phyloP scores from a whole-genome alignment of 176 grass and related monocot species.

The Paspalum vaginatum region DNA sequence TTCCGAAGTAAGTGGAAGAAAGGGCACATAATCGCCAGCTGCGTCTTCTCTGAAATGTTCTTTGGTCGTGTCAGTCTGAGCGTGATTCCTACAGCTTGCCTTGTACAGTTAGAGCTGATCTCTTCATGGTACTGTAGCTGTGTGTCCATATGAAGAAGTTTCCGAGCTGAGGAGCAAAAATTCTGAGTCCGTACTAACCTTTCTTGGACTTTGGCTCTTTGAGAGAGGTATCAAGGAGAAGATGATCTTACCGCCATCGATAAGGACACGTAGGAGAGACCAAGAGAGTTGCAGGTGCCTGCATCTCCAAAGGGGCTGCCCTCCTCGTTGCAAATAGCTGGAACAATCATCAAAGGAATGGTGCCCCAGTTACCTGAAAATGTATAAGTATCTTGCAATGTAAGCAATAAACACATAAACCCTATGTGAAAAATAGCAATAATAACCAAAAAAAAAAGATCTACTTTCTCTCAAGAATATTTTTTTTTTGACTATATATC shows the following conservation, averaged over 20 bases:
- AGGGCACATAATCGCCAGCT: slow-evolving; percentile 12
- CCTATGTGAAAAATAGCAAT: neutral
- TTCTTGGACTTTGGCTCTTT: neutral
- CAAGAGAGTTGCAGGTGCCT: slow-evolving; percentile 46
- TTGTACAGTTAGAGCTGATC: slow-evolving; percentile 42
- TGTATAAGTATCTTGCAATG: neutral
- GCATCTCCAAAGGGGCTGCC: slow-evolving; percentile 54
- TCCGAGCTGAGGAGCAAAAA: slow-evolving; percentile 42
- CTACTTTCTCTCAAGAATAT: neutral
- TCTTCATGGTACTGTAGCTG: slow-evolving; percentile 59
- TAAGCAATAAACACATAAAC: neutral
- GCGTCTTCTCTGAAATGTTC: slow-evolving; percentile 20
- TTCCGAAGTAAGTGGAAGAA: slow-evolving; percentile 39
- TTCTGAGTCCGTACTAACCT: neutral
- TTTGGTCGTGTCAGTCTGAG: neutral
- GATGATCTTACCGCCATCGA: slow-evolving; percentile 52
- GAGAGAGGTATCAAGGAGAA: neutral
- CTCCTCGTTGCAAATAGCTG: slow-evolving; percentile 58
- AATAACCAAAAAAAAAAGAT: neutral
- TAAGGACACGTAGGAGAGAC: slow-evolving; percentile 64
- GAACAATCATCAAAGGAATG: slow-evolving; percentile 64
- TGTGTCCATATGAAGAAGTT: slow-evolving; percentile 62
- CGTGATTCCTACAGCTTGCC: neutral
- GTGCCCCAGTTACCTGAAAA: slow-evolving; percentile 60
- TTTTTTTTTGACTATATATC: neutral